phyloP scores from a whole-genome alignment of 306 rosid species.

The Cotoneaster glaucophyllus region DNA sequence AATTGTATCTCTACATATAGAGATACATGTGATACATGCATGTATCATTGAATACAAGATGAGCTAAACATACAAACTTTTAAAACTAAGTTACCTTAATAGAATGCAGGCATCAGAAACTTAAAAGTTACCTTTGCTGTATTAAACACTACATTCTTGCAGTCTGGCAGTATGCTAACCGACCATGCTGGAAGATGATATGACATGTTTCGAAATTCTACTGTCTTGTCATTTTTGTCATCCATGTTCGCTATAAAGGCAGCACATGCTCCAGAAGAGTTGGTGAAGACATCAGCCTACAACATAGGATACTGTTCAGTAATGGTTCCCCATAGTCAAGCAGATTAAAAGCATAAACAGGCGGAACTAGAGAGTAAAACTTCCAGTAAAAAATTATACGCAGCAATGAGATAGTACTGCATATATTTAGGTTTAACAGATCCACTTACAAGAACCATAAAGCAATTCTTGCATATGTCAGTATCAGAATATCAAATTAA shows the following conservation, averaged over 20 bases:
- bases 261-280: constrained; percentile 78
- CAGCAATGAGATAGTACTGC: background rate
- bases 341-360: background rate
- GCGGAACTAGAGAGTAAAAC: background rate
- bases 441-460: background rate
- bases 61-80: background rate
- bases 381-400: background rate
- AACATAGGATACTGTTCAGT: constrained; percentile 20
- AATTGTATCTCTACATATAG: background rate
- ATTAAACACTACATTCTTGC: constrained; percentile 78
- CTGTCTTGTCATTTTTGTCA: constrained; percentile 71
- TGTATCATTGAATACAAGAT: background rate
- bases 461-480: background rate
- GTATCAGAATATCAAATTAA: background rate
- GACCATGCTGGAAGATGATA: constrained; percentile 98
- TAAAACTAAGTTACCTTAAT: background rate
- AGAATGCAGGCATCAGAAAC: constrained; percentile 12
- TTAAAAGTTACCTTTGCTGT: constrained; percentile 65
- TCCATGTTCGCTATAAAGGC: constrained; percentile 75
- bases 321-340: background rate
- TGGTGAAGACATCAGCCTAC: constrained; percentile 80
- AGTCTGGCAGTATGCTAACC: constrained; percentile 94
- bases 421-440: background rate
- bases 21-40: background rate
- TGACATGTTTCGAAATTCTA: constrained; percentile 59